These are phyloP conservation scores for Wickerhamiella musiphila DNA, from an alignment of 805 yeast species.

Conservation along the genomic window DNA sequence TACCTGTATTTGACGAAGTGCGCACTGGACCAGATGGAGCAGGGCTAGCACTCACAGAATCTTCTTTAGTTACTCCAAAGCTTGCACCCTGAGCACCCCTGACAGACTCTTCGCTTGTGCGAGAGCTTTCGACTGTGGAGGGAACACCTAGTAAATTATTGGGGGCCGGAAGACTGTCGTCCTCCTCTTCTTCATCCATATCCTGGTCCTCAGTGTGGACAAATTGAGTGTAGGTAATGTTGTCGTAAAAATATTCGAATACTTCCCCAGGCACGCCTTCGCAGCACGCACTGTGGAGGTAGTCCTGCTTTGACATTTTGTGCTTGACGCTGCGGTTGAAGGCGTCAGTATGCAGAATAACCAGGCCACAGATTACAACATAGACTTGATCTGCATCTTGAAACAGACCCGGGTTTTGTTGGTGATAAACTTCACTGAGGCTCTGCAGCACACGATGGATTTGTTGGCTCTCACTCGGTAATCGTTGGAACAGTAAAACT, in stretches of 20 bases:
- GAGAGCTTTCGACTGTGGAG: not conserved
- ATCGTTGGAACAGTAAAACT: conserved; percentile 36
- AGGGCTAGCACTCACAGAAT: too few relatives aligned
- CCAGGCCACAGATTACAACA: conserved; percentile 42
- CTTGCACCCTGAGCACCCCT: too few relatives aligned
- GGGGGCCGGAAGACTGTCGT: too few relatives aligned
- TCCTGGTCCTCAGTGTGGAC: conserved; percentile 26
- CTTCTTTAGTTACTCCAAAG: too few relatives aligned
- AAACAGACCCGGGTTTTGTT: conserved; percentile 26
- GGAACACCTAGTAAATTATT: not conserved
- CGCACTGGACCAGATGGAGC: too few relatives aligned
- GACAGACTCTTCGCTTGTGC: not conserved
- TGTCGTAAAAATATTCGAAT: conserved; percentile 43
- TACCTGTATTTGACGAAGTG: not conserved
- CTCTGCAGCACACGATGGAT: conserved; percentile 49
- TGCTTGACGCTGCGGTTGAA: conserved; percentile 49
- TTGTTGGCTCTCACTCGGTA: conserved; percentile 63
- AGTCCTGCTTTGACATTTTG: conserved; percentile 52
- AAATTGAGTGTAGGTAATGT: conserved; percentile 44
- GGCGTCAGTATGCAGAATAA: conserved; percentile 59
- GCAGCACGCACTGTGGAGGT: conserved; percentile 29
- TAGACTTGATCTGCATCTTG: conserved; percentile 37
- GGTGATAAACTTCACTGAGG: conserved; percentile 36
- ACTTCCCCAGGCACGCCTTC: conserved; percentile 23
- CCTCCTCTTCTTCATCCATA: not conserved